Conservation (phyloP, 2,329 filamentous ascomycete genomes). For the Epichloe typhina region DNA sequence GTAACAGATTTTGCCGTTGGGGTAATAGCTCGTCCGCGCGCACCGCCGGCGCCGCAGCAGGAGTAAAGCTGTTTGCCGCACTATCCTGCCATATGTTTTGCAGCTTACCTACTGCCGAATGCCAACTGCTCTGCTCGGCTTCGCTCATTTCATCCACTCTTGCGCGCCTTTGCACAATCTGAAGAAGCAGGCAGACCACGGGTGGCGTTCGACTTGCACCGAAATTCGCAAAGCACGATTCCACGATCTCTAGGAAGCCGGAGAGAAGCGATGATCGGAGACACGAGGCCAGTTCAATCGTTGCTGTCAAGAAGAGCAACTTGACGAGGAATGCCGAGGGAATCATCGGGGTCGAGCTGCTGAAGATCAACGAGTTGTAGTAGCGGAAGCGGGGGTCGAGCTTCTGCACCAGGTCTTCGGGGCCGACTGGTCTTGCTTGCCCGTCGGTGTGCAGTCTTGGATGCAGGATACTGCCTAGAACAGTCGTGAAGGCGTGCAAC, state of each 20-base stretch:
- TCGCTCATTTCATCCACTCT: slow-evolving; percentile 17
- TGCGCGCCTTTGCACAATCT: slow-evolving; percentile 20
- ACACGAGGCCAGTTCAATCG: slow-evolving; percentile 19
- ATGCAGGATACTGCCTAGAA: background rate
- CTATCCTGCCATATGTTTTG: slow-evolving; percentile 7
- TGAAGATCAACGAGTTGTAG: slow-evolving; percentile 25
- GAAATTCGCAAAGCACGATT: slow-evolving; percentile 19
- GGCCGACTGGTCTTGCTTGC: slow-evolving; percentile 3
- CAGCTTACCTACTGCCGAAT: slow-evolving; percentile 14
- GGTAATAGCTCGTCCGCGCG: background rate
- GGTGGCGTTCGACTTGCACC: slow-evolving; percentile 22
- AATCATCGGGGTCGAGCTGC: slow-evolving; percentile 19
- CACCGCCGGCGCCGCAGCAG: background rate
- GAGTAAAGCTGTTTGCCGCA: background rate
- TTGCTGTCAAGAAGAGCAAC: slow-evolving; percentile 24
- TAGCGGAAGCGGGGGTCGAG: slow-evolving; percentile 23
- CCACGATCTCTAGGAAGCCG: slow-evolving; percentile 22
- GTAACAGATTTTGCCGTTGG: background rate
- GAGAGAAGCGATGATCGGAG: slow-evolving; percentile 23
- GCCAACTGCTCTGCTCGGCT: slow-evolving; percentile 22
- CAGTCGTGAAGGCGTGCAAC: background rate
- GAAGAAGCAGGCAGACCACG: slow-evolving; percentile 18
- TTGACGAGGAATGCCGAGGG: slow-evolving; percentile 25
- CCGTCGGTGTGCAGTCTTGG: background rate
- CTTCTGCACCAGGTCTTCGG: slow-evolving; percentile 19